Evolutionary conservation across 345 rosid genomes (phyloP).

Genomic region (Cochlearia excelsa): DNA sequence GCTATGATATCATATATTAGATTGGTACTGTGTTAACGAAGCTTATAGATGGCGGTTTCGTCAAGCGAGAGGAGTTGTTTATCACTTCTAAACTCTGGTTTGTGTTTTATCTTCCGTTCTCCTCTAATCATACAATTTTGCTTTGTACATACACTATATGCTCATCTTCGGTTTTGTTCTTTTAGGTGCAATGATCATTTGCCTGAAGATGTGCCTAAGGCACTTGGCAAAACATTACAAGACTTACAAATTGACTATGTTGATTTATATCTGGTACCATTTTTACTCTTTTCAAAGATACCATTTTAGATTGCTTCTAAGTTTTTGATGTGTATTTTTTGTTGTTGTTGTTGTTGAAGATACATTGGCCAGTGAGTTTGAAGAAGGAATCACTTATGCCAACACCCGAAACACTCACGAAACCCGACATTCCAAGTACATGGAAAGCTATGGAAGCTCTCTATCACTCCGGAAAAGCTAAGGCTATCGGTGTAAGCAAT

Average conservation of each 20-base stretch:
- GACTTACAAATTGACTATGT: conserved; percentile 54
- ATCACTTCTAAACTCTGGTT: conserved; percentile 53
- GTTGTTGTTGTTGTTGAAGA: conserved; percentile 33
- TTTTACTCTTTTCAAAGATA: no score
- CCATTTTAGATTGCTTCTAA: no score
- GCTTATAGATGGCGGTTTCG: conserved; percentile 39
- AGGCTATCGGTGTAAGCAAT: conserved; percentile 63
- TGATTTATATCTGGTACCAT: conserved; percentile 51
- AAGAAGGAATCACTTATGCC: conserved; percentile 43
- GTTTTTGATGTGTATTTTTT: background rate
- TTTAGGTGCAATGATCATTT: conserved; percentile 45
- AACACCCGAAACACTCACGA: conserved; percentile 45
- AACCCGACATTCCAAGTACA: conserved; percentile 50
- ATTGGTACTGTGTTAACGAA: conserved; percentile 42
- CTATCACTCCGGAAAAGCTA: conserved; percentile 55
- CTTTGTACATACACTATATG: no score
- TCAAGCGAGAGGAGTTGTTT: conserved; percentile 44
- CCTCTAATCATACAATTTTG: background rate
- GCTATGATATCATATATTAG: conserved; percentile 24
- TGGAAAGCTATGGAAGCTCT: conserved; percentile 74
- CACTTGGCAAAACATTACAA: conserved; percentile 42
- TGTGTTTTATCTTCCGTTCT: conserved; percentile 2
- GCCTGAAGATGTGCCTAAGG: conserved; percentile 51
- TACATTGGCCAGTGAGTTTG: conserved; percentile 67
- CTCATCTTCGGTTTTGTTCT: background rate